Conservation (phyloP, 305 asterid genomes). For the Fraxinus xanthoxyloides region DNA sequence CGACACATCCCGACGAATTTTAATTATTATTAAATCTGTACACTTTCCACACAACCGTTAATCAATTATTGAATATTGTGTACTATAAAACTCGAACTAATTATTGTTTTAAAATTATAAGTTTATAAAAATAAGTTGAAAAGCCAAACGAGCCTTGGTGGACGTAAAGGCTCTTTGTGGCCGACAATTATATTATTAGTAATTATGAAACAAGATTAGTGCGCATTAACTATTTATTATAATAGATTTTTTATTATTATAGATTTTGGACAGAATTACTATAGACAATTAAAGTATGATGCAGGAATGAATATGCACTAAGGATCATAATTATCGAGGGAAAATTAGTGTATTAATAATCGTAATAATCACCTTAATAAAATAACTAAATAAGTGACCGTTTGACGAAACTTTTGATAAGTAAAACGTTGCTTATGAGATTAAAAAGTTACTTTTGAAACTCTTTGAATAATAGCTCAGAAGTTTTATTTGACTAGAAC, state of each 20-base stretch:
- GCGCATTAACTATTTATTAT: neutral
- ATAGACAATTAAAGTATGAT: neutral
- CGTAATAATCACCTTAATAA: too few species aligned
- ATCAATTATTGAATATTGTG: neutral
- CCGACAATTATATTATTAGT: slow-evolving; percentile 22
- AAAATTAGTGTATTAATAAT: neutral
- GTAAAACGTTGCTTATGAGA: too few species aligned
- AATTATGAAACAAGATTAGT: slow-evolving; percentile 10
- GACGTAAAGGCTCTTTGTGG: slow-evolving; percentile 15
- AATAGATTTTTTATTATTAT: neutral
- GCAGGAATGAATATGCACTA: neutral
- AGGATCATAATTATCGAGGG: neutral
- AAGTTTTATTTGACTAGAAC: too few species aligned
- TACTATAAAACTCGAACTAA: neutral
- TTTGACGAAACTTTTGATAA: too few species aligned
- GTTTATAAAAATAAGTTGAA: too few species aligned
- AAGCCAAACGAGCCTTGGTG: neutral
- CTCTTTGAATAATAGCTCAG: too few species aligned
- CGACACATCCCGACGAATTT: neutral
- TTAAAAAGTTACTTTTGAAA: too few species aligned
- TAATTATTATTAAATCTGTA: neutral
- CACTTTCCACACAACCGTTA: too few species aligned
- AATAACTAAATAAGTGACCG: too few species aligned
- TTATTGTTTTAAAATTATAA: too few species aligned
- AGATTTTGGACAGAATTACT: neutral